phyloP scores from a whole-genome alignment of 192 early-diverging fungal genomes.

The Backusella circina region DNA sequence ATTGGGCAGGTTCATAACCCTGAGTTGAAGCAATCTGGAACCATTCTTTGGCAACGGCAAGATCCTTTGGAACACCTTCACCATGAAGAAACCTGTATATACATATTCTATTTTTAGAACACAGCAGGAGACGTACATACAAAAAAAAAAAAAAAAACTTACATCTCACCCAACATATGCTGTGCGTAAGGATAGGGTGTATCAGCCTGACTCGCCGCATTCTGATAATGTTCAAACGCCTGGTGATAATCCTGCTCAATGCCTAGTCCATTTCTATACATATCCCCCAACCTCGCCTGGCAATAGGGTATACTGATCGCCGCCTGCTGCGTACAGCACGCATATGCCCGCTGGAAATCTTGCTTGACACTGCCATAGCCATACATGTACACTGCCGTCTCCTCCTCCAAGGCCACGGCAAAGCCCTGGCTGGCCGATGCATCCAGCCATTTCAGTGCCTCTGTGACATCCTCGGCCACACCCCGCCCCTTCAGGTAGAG shows the following conservation, averaged over 20 bases:
- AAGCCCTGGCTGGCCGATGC: slow-evolving; percentile 21
- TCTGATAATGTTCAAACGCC: slow-evolving; percentile 33
- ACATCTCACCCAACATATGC: slow-evolving; percentile 31
- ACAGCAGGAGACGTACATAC: neutral
- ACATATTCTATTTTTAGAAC: neutral
- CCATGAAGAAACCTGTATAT: slow-evolving; percentile 26
- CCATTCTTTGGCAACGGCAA: slow-evolving; percentile 30
- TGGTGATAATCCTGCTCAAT: slow-evolving; percentile 25
- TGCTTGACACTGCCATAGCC: slow-evolving; percentile 15
- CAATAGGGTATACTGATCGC: slow-evolving; percentile 8
- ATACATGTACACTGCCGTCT: slow-evolving; percentile 18
- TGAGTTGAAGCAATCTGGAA: slow-evolving; percentile 24
- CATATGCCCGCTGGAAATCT: slow-evolving; percentile 23
- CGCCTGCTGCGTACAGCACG: neutral
- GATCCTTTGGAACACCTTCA: slow-evolving; percentile 30
- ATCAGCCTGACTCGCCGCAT: slow-evolving; percentile 30
- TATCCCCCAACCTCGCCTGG: slow-evolving; percentile 26
- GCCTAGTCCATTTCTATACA: slow-evolving; percentile 38
- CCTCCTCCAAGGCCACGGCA: slow-evolving; percentile 24
- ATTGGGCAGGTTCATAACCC: slow-evolving; percentile 28
- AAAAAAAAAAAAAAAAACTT: neutral
- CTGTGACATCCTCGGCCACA: neutral
- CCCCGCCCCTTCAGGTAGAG: slow-evolving; percentile 27
- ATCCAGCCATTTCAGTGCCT: slow-evolving; percentile 24
- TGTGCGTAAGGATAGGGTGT: slow-evolving; percentile 21